Base-by-base conservation (phyloP, 306 rosid genomes). In the Oxytropis ochrocephala region DNA sequence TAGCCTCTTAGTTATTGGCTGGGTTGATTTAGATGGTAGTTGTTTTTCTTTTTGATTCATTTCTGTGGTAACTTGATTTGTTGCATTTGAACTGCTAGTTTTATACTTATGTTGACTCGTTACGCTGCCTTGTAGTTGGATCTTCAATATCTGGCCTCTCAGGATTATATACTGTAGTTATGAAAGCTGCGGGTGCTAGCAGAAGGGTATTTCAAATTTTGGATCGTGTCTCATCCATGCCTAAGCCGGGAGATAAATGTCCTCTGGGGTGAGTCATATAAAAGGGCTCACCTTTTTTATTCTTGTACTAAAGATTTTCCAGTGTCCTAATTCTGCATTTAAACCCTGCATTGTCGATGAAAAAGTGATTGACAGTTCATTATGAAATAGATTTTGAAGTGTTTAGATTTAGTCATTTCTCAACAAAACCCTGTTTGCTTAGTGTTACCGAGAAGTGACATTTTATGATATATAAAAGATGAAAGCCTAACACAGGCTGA, bases 101-200 rank as follows among this genome's bases (percentile, higher is more conserved):
- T 49, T 72, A 39, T 76, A 27, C 66, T 18, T 55, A 38, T 54
- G 35, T 9, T 69, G 68, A 71, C 73, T 73, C 75, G 64, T 78
- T 57, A 49, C 64, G 58, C 58, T 69, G 21, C 29, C 73, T 69
- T 74, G 83, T 43, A 90, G 95, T 88, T 78, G 96, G 96, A 39
- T 80, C 87, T 44, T 71, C 96, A 11, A 79, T 90, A 69, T 90
- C 91, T 48, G 91, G 91, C 59, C 75, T 90, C 54, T 90, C 96
- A 4, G 91, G 90, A 70, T 52, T 86, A 75, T 90, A 88, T 58
- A 88, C 95, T 4, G 81, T 79, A 38, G 82, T 82, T 59, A 82
- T 90, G 96, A 90, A 90, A 82, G 96, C 96, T 68, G 90, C 91
- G 4, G 96, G 96, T 21, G 95, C 92, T 64, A 90, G 96, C 74